phyloP scores from a whole-genome alignment of 1,284 basidiomycete species.

The Puccinia hordei region DNA sequence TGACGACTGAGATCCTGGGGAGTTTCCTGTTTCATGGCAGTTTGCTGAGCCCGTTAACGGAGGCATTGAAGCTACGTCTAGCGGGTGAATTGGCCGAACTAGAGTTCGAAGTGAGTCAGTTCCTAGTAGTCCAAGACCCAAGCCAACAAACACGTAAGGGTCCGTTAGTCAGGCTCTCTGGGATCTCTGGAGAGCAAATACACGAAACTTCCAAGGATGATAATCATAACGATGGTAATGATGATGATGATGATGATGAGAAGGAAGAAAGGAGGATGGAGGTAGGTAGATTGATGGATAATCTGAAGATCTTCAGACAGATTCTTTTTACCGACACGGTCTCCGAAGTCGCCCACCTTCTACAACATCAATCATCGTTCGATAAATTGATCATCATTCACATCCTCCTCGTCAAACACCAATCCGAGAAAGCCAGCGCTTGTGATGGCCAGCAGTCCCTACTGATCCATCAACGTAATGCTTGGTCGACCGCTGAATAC shows the following conservation, averaged over 20 bases:
- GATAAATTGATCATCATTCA: slow-evolving; percentile 9
- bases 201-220: too few species aligned
- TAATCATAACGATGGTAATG: slow-evolving; percentile 63
- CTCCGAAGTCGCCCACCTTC: background rate
- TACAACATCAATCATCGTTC: background rate
- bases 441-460: slow-evolving; percentile 60
- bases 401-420: slow-evolving; percentile 11
- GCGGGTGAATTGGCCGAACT: slow-evolving; percentile 91
- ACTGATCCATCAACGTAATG: slow-evolving; percentile 80
- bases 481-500: slow-evolving; percentile 90
- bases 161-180: too few species aligned
- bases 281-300: slow-evolving; percentile 68
- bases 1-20: slow-evolving; percentile 43
- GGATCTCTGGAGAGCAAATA: too few species aligned
- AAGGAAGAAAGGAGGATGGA: slow-evolving; percentile 65
- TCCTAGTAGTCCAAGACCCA: slow-evolving; percentile 54
- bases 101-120: slow-evolving; percentile 62
- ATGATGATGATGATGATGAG: slow-evolving; percentile 69
- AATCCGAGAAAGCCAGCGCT: background rate
- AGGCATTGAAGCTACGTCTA: slow-evolving; percentile 84
- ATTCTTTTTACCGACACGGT: background rate
- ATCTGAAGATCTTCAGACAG: slow-evolving; percentile 76
- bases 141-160: slow-evolving; percentile 52
- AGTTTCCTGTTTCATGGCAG: slow-evolving; percentile 82
- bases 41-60: slow-evolving; percentile 80